Evolutionary conservation across 2,329 filamentous ascomycete genomes (phyloP), one percentile per base, ranked within the genome.

Genomic region (Emmonsiellopsis sp.): DNA sequence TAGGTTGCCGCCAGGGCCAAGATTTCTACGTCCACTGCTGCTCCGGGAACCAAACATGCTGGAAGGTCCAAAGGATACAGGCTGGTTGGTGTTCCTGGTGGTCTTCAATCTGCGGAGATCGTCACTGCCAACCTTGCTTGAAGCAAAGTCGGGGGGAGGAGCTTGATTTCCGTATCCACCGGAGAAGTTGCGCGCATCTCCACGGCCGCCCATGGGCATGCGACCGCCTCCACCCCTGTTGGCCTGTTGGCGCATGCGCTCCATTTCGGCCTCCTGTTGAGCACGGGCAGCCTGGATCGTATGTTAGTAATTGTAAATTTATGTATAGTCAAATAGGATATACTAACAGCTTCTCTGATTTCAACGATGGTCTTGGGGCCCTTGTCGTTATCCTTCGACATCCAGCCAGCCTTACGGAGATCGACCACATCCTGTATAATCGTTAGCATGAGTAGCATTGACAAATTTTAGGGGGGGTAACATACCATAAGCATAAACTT

Each of bases 311-410:
- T 49, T 49, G 27, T 53, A 46, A 50, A 43, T 48, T 27, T 64
- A 66, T 57, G 56, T 59, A 49, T 39, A 11, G 42, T 17, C 52
- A 39, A 17, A 34, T 40, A 31, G 13, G 6, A 13, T 42, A 31
- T 9, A 71, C 78, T 65, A 74, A 84, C 83, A 73, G 89, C 86
- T 61, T 85, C 86, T 68, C 90, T 88, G 61, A 98, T 88, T 74
- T 97, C 88, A 3, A 90, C 84, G 51, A 98, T 86, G 7, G 93
- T 98, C 84, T 96, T 96, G 55, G 93, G 93, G 39, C 93, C 93
- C 78, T 97, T 97, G 74, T 91, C 87, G 52, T 77, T 75, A 68
- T 95, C 89, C 78, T 95, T 96, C 54, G 88, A 90, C 56, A 80
- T 72, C 93, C 93, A 98, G 67, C 81, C 78, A 51, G 77, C 75